A percentile compares a stretch with the other conserved stretches of the same genome.
These are phyloP conservation scores for Carex scoparia DNA, from an alignment of 176 grass and related monocot species.

Conservation along the genomic window DNA sequence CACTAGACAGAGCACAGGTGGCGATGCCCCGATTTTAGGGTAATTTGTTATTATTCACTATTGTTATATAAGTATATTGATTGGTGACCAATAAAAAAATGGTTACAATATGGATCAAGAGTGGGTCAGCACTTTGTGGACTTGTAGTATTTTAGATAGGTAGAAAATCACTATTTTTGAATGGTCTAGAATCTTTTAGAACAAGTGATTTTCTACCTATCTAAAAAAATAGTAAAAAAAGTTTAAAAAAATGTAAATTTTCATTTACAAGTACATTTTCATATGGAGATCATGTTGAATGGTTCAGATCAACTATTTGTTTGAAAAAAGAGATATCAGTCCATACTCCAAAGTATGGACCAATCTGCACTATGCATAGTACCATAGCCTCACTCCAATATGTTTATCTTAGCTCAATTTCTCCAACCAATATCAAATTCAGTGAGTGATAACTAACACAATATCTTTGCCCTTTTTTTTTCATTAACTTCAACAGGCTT, in stretches of 20 bases:
- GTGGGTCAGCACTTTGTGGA: not conserved
- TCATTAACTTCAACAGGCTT: constrained; percentile 26
- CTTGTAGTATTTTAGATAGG: not conserved
- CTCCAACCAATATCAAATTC: not conserved
- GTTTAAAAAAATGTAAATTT: too few relatives aligned
- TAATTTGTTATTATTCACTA: constrained; percentile 29
- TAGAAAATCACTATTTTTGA: too few relatives aligned
- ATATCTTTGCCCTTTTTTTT: not conserved
- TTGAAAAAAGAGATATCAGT: too few relatives aligned
- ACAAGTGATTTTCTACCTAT: too few relatives aligned
- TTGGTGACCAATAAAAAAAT: not conserved
- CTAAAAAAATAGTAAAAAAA: too few relatives aligned
- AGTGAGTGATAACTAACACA: not conserved
- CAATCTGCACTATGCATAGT: too few relatives aligned
- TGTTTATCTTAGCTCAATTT: not conserved
- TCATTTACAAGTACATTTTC: too few relatives aligned
- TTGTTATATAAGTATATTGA: not conserved
- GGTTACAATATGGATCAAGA: not conserved
- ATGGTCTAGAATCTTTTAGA: too few relatives aligned
- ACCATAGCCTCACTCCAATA: too few relatives aligned
- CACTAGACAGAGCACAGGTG: constrained; percentile 32
- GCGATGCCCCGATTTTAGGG: constrained; percentile 57
- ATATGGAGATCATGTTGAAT: too few relatives aligned
- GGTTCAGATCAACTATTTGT: too few relatives aligned
- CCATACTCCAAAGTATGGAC: too few relatives aligned